These are phyloP conservation scores for Prunus armeniaca DNA, from an alignment of 306 rosid genomes.

Conservation along the genomic window DNA sequence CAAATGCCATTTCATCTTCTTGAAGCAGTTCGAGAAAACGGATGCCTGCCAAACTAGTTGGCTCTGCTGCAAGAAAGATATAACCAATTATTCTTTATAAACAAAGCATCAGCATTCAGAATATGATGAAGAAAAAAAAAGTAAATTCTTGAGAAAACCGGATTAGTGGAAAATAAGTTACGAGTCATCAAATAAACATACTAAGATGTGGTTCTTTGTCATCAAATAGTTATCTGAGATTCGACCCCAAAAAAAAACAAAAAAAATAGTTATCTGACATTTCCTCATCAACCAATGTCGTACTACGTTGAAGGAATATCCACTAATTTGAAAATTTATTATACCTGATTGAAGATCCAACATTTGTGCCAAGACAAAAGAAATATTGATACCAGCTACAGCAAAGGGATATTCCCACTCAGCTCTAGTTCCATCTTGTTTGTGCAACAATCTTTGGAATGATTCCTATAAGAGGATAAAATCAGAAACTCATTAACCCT, in stretches of 20 bases:
- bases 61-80: constrained; percentile 46
- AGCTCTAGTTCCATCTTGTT: constrained; percentile 84
- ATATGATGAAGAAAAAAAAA: not conserved
- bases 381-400: constrained; percentile 89
- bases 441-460: constrained; percentile 72
- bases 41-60: constrained; percentile 60
- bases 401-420: constrained; percentile 99
- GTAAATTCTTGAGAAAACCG: not conserved
- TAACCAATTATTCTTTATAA: not conserved
- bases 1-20: constrained; percentile 88
- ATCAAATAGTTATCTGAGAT: not conserved
- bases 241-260: too few relatives aligned
- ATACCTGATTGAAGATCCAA: constrained; percentile 90
- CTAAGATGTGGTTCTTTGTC: not conserved
- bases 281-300: not conserved
- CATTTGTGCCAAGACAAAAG: constrained; percentile 81
- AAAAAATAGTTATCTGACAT: too few relatives aligned
- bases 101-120: not conserved
- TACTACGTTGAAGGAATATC: not conserved
- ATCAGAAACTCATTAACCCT: not conserved
- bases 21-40: constrained; percentile 59
- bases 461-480: constrained; percentile 55
- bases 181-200: not conserved
- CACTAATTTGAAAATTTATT: not conserved
- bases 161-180: not conserved